Base-by-base conservation (phyloP, 306 rosid genomes). In the Ziziphus jujuba region DNA sequence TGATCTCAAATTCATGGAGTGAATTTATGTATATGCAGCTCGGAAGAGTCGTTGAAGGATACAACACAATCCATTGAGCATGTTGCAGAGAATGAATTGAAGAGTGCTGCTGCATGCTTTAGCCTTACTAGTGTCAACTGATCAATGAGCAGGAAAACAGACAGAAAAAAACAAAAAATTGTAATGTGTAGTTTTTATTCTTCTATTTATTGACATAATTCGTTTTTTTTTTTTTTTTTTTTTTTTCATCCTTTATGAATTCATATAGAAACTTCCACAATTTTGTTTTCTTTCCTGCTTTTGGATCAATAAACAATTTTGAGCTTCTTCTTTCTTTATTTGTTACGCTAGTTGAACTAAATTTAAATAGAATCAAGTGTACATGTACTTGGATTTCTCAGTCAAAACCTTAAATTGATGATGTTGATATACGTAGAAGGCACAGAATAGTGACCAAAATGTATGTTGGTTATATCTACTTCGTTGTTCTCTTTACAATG, bases 61-160 rank as follows among this genome's bases (percentile, higher is more conserved):
- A 80, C 84, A 5, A 79, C 80, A 47, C 89, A 79, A 59, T 75
- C 85, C 56, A 76, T 59, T 15, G 89, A 80, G 67, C 78, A 77
- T 23, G 76, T 63, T 49, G 81, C 79, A 24, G 80, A 88, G 71
- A 86, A 86, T 56, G 87, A 85, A 74, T 74, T 91, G 85, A 86
- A 82, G 91, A 81, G 24, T 71, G 91, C 91, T 21, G 91, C 97
- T 19, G 87, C 97, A 47, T 70, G 91, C 71, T 88, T 84, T 70
- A 86, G 90, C 73, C 97, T 91, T 67, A 84, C 89, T 67, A 82
- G 89, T 47, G 84, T 84, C 72, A 85, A 80, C 50, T 84, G 78
- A 84, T 61, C 66, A 79, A 71, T 61, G 62, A 80, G 74, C 48
- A 61, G 22, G 38, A 21, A 22, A n/a, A 28, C 48, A n/a, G n/a